A percentile compares a stretch with the other conserved stretches of the same genome.
Evolutionary conservation across 495 filamentous ascomycete species (phyloP).

Genomic region (Cudoniella acicularis): DNA sequence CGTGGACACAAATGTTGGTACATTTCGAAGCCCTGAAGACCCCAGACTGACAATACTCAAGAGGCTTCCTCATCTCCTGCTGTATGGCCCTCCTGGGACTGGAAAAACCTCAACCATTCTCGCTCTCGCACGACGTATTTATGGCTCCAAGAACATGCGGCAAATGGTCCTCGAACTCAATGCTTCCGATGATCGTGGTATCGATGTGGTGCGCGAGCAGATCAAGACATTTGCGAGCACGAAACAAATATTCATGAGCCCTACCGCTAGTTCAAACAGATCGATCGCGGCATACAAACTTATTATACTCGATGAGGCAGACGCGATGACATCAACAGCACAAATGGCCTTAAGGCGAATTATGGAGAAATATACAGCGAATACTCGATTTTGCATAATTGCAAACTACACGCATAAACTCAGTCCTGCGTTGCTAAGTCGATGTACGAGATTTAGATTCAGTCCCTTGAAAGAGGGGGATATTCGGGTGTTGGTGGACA

Average conservation of each 20-base stretch:
- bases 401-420: constrained; percentile 99
- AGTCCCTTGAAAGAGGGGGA: constrained; percentile 85
- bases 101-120: constrained; percentile 98
- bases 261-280: constrained; percentile 60
- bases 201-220: constrained; percentile 97
- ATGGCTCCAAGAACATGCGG: constrained; percentile 85
- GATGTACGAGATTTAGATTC: constrained; percentile 95
- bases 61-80: constrained; percentile 91
- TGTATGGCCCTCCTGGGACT: constrained; percentile 96
- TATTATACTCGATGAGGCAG: constrained; percentile 96
- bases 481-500: constrained; percentile 78
- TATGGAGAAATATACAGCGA: constrained; percentile 99
- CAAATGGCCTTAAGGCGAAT: constrained; percentile 97
- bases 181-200: constrained; percentile 93
- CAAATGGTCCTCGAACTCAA: constrained; percentile 99
- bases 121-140: constrained; percentile 84
- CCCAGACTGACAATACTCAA: constrained; percentile 25
- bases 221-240: constrained; percentile 96
- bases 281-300: constrained; percentile 66
- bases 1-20: constrained; percentile 74
- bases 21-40: not conserved
- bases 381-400: constrained; percentile 97
- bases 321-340: constrained; percentile 94
- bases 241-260: constrained; percentile 55
- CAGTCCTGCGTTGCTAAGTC: constrained; percentile 85